These are phyloP conservation scores for Cyclaneusma minus DNA, from an alignment of 2,329 filamentous ascomycete genomes.

Conservation along the genomic window DNA sequence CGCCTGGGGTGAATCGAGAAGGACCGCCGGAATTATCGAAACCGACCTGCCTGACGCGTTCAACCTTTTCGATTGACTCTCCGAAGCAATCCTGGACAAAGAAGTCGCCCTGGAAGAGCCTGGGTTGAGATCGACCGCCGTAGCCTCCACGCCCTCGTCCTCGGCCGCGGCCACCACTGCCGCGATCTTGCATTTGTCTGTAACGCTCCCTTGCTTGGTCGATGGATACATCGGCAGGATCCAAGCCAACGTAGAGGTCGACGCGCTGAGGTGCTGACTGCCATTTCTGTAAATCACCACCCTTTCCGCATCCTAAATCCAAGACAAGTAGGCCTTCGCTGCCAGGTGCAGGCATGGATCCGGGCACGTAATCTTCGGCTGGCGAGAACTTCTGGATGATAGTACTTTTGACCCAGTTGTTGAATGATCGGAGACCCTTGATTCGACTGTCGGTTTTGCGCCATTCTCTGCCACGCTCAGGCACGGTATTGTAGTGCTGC, in stretches of 20 bases:
- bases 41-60: conserved; percentile 72
- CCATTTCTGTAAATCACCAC: conserved; percentile 92
- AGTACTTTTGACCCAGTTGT: conserved; percentile 98
- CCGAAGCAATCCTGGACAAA: conserved; percentile 86
- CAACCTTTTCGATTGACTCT: conserved; percentile 65
- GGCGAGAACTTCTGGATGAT: conserved; percentile 94
- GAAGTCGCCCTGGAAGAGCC: conserved; percentile 75
- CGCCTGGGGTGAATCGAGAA: conserved; percentile 56
- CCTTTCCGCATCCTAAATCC: conserved; percentile 93
- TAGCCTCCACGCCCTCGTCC: conserved; percentile 26
- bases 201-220: conserved; percentile 81
- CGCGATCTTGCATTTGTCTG: conserved; percentile 49
- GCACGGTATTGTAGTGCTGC: conserved; percentile 92
- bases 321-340: conserved; percentile 59
- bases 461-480: conserved; percentile 88
- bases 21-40: conserved; percentile 60
- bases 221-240: conserved; percentile 85
- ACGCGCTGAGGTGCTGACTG: conserved; percentile 82
- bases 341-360: conserved; percentile 25
- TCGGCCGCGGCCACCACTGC: conserved; percentile 30
- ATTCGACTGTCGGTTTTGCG: conserved; percentile 87
- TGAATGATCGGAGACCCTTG: conserved; percentile 85
- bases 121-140: conserved; percentile 30
- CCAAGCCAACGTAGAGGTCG: conserved; percentile 85
- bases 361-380: conserved; percentile 54